phyloP scores from a whole-genome alignment of 139 green algal species.

The Coelastrella sp. region DNA sequence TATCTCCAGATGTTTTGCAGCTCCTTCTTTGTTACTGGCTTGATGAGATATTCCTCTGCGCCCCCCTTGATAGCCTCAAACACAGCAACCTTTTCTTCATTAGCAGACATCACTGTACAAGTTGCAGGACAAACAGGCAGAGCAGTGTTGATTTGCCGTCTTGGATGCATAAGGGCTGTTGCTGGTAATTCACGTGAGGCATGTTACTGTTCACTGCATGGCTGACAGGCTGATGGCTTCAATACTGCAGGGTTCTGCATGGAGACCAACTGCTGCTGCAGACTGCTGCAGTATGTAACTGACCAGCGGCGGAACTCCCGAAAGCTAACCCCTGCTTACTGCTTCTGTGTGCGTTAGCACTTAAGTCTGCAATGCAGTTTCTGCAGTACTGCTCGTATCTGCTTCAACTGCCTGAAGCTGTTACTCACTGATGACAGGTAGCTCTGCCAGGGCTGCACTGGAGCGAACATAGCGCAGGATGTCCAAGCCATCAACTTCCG shows the following conservation, averaged over 20 bases:
- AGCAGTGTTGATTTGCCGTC: too few relatives aligned
- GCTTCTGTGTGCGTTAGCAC: too few relatives aligned
- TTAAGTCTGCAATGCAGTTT: too few relatives aligned
- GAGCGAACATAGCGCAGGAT: slow-evolving; percentile 83
- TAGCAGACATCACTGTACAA: slow-evolving; percentile 90
- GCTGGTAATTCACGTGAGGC: too few relatives aligned
- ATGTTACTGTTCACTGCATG: not conserved
- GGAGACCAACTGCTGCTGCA: too few relatives aligned
- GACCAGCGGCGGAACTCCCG: too few relatives aligned
- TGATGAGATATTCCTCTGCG: slow-evolving; percentile 95
- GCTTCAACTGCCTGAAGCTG: not conserved
- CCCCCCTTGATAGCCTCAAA: slow-evolving; percentile 84
- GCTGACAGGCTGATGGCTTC: not conserved
- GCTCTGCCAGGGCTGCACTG: slow-evolving; percentile 67
- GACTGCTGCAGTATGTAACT: too few relatives aligned
- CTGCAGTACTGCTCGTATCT: too few relatives aligned
- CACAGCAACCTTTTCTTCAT: slow-evolving; percentile 86
- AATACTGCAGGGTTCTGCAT: not conserved
- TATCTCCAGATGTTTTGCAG: slow-evolving; percentile 93
- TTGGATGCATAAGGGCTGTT: too few relatives aligned
- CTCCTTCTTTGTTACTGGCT: slow-evolving; percentile 93
- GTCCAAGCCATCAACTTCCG: slow-evolving; percentile 87
- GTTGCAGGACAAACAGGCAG: too few relatives aligned
- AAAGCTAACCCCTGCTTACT: too few relatives aligned
- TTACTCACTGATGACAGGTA: slow-evolving; percentile 92